These are phyloP conservation scores for Mortierella hygrophila DNA, from an alignment of 192 early-diverging fungal genomes.

Conservation along the genomic window DNA sequence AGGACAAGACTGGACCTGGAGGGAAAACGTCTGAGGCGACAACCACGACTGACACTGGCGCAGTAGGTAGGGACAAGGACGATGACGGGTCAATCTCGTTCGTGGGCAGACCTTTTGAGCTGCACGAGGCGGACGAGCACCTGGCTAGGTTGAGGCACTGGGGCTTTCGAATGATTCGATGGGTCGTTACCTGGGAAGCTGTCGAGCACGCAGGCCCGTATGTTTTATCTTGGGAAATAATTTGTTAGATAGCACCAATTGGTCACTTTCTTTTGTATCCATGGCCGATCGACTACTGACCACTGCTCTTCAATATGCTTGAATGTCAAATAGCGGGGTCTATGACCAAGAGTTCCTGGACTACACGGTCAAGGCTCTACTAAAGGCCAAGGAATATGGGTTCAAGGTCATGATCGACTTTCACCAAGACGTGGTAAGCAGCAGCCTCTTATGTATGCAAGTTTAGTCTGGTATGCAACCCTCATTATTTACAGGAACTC, in stretches of 20 bases:
- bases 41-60: background rate
- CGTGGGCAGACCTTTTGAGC: constrained; percentile 78
- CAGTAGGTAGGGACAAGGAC: background rate
- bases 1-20: background rate
- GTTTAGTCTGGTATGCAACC: background rate
- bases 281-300: no score
- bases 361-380: constrained; percentile 62
- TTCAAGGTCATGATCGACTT: constrained; percentile 70
- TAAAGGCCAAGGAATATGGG: constrained; percentile 57
- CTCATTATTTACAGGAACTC: background rate
- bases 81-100: constrained; percentile 66
- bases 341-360: constrained; percentile 68
- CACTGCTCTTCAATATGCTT: no score
- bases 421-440: constrained; percentile 68
- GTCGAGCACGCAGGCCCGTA: constrained; percentile 72
- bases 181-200: constrained; percentile 84
- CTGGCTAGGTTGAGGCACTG: constrained; percentile 69
- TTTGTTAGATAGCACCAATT: background rate
- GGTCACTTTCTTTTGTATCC: no score
- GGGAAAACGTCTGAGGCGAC: background rate
- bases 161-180: constrained; percentile 81
- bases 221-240: background rate
- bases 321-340: constrained; percentile 44
- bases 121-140: constrained; percentile 79
- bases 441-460: no score